Evolutionary conservation across 805 yeast genomes (phyloP), one percentile per base, ranked within the genome.

Genomic region (Candida manassasensis): DNA sequence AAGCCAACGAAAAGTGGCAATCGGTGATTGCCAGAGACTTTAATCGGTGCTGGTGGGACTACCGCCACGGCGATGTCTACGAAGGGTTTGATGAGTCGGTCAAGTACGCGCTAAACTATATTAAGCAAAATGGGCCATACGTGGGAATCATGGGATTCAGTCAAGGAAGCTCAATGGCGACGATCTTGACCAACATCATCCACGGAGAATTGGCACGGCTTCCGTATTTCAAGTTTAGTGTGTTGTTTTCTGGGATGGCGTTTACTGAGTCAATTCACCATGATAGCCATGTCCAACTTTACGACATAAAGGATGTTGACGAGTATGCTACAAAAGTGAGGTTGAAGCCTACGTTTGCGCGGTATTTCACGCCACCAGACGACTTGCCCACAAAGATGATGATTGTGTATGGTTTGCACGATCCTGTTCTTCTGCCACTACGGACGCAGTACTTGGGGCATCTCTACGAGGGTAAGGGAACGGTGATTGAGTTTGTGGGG

Each of bases 141-240:
- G 61, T 62, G 32, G 71, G 71, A 0, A 49, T 67, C 15, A 45
- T 67, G 22, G 72, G 71, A 3, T 67, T 65, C 36, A 59, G 67
- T 17, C 72, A 67, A 42, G 72, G 72, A 19, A 69, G 69, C 2
- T 61, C 64, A 6, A 54, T 66, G 62, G 44, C 67, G 3, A 49
- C 61, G 3, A 46, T 59, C 4, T 34, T 60, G 6, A 49, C 57
- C 34, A 60, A 53, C 33, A 36, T 38, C 8, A 45, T 63, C 10
- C 40, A 42, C 5, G 37, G 39, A 29, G 39, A 47, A 19, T 25
- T 52, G 3, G 62, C 63, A 1, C 28, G 25, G 2, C 56, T 56
- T 29, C 55, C 53, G 4, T 45, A 44, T 16, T 52, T 64, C 36
- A 43, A 50, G 25, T 41, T 63, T 21, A 50, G 64, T 5, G 37